These are phyloP conservation scores for Quercus phellos DNA, from an alignment of 331 rosid genomes.

Conservation along the genomic window DNA sequence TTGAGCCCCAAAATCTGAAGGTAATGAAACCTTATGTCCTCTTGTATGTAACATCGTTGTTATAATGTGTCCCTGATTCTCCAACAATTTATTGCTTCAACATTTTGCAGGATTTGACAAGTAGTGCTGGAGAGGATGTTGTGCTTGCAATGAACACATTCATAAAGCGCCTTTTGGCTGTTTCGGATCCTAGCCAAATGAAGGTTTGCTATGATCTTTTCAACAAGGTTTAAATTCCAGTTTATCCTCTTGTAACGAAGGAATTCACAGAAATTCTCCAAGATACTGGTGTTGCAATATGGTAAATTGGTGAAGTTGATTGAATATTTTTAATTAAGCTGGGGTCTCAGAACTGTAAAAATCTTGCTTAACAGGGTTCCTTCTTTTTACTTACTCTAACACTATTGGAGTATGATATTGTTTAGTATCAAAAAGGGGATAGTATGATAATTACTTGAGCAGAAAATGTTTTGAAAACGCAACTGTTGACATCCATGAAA, in stretches of 20 bases:
- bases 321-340: not conserved
- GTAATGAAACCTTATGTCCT: conserved; percentile 29
- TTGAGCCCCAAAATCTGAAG: conserved; percentile 92
- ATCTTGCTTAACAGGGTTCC: not conserved
- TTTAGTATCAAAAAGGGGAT: not conserved
- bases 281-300: not conserved
- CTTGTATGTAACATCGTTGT: not conserved
- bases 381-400: not conserved
- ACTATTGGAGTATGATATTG: not conserved
- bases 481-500: not conserved
- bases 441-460: not conserved
- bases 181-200: conserved; percentile 82
- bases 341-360: not conserved
- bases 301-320: not conserved
- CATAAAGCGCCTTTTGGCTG: conserved; percentile 91
- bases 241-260: not conserved
- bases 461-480: not conserved
- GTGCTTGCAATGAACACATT: conserved; percentile 90
- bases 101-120: conserved; percentile 68
- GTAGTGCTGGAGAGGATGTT: conserved; percentile 95
- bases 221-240: not conserved
- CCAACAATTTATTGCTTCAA: not conserved
- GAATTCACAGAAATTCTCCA: not conserved
- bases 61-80: not conserved
- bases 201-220: conserved; percentile 51